These are phyloP conservation scores for Filosporella fistucella DNA, from an alignment of 495 filamentous ascomycete species.

Conservation along the genomic window DNA sequence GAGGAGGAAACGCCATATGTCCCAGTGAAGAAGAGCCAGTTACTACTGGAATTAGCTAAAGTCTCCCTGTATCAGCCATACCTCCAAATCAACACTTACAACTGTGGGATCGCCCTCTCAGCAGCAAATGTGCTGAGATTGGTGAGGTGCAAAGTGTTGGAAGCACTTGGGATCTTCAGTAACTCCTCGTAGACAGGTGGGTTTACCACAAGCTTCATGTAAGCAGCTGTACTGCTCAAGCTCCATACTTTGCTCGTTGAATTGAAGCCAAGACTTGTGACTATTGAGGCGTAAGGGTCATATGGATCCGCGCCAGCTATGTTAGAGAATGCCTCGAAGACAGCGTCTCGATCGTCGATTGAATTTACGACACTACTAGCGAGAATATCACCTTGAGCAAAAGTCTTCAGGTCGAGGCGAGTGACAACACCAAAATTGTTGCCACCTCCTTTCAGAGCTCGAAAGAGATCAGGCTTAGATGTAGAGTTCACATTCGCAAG, in stretches of 20 bases:
- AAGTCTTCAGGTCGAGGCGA: constrained; percentile 33
- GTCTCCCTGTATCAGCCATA: too few relatives aligned
- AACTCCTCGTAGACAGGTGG: constrained; percentile 26
- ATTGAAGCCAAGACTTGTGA: constrained; percentile 19
- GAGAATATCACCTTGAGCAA: constrained; percentile 7
- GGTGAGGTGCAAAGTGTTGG: constrained; percentile 33
- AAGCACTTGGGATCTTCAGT: constrained; percentile 25
- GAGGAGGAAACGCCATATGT: neutral
- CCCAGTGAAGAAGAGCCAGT: neutral
- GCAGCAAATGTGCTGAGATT: constrained; percentile 38
- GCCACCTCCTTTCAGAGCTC: constrained; percentile 49
- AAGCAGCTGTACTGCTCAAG: constrained; percentile 19
- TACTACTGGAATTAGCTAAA: too few relatives aligned
- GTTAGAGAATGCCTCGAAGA: constrained; percentile 8
- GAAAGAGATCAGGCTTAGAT: constrained; percentile 41
- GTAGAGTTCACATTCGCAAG: constrained; percentile 42
- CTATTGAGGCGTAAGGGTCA: constrained; percentile 27
- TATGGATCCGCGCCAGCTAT: constrained; percentile 12
- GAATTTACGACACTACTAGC: constrained; percentile 2
- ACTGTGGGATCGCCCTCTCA: constrained; percentile 37
- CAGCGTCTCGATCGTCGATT: neutral
- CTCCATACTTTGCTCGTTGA: neutral
- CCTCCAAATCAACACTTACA: too few relatives aligned
- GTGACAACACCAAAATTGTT: constrained; percentile 55
- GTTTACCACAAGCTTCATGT: constrained; percentile 23